Conservation (phyloP, 2,329 filamentous ascomycete species). For the Xylariaceae sp. region DNA sequence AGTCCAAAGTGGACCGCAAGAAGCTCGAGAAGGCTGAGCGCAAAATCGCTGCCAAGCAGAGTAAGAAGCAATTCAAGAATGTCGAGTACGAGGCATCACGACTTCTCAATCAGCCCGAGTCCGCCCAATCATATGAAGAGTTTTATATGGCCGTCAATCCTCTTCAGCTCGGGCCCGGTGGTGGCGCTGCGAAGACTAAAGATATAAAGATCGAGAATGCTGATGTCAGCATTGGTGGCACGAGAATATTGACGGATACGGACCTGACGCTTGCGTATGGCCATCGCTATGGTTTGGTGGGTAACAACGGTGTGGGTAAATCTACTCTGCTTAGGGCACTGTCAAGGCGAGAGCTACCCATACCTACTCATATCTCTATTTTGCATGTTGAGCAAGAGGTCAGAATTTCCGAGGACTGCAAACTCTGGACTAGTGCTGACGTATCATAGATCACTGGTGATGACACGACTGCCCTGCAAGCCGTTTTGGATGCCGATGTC, state of each 20-base stretch:
- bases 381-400: slow-evolving; percentile 98
- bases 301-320: slow-evolving; percentile 99
- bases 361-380: slow-evolving; percentile 98
- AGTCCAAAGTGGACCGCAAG: slow-evolving; percentile 97
- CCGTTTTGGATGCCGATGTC: slow-evolving; percentile 95
- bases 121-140: slow-evolving; percentile 93
- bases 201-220: slow-evolving; percentile 98
- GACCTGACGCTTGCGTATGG: slow-evolving; percentile 89
- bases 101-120: slow-evolving; percentile 81
- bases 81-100: slow-evolving; percentile 97
- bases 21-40: slow-evolving; percentile 98
- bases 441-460: slow-evolving; percentile 79
- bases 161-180: slow-evolving; percentile 76
- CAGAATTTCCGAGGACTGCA: slow-evolving; percentile 32
- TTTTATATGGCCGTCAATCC: slow-evolving; percentile 99
- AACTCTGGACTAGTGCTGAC: slow-evolving; percentile 28
- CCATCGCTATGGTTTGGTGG: slow-evolving; percentile 93
- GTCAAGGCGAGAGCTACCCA: slow-evolving; percentile 89
- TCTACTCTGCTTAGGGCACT: slow-evolving; percentile 92
- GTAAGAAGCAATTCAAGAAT: slow-evolving; percentile 97
- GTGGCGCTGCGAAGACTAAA: slow-evolving; percentile 86
- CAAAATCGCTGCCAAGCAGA: slow-evolving; percentile 97
- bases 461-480: slow-evolving; percentile 92
- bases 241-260: slow-evolving; percentile 89
- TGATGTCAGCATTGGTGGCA: slow-evolving; percentile 89